Base-by-base conservation (phyloP, 108 stramenopile species). In the Thalassiosira profunda region DNA sequence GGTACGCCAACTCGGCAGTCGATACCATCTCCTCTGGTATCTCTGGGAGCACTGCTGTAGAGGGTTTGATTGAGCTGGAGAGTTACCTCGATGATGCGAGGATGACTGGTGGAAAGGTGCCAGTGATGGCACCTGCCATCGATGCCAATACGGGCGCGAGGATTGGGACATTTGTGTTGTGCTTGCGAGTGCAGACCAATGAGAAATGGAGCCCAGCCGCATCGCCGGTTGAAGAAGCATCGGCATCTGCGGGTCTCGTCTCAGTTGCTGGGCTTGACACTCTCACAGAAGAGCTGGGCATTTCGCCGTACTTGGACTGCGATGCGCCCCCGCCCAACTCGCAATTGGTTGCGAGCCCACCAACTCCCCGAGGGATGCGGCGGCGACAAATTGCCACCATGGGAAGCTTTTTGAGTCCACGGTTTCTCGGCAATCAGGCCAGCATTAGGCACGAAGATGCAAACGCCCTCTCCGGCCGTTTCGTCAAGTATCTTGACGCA, bases 351-450 rank as follows among this genome's bases (percentile, higher is more conserved):
- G 34, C 46, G 15, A 10, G 43, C 10, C 36, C 65, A 1, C 36
- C 65, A 14, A 53, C 24, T 23, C 28, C 43, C 10, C 37, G 52
- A 7, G 67, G 52, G 21, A 58, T 62, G 33, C 61, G 84, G 45
- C 84, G 87, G 37, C 67, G 84, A 37, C 86, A 85, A 60, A 46
- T 94, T 26, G 72, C 71, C 31, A 94, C 93, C 1, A 94, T 94
- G 93, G 93, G 93, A 23, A 61, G 60, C 20, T 94, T 91, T 38
- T 45, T 88, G 10, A 80, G 82, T 10, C 45, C 82, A 2, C 73
- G 61, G 28, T 91, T 81, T 68, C 77, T 91, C 59, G 63, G 79
- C 21, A 67, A 76, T 46, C 90, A 91, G 37, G 48, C 87, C 23
- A 41, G 52, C 1, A 47, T 67, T 8, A 68, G 93, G 18, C 45